Evolutionary conservation across 106 monocot genomes (phyloP).

Genomic region (Vanilla planifolia): DNA sequence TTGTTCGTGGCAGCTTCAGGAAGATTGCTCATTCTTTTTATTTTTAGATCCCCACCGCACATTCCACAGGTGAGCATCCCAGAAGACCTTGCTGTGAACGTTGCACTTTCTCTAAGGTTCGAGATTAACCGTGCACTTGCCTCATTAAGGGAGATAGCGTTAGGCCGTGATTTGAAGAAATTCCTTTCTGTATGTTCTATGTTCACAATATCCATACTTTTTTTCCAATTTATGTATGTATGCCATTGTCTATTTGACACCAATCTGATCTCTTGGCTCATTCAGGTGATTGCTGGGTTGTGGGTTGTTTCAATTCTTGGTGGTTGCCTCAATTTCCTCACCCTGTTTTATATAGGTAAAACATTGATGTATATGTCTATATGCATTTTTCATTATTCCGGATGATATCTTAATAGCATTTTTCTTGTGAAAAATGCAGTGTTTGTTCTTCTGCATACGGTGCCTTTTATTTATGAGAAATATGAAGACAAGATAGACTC

Average conservation of each 20-base stretch:
- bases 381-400: background rate
- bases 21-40: background rate
- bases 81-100: constrained; percentile 39
- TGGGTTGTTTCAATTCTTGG: constrained; percentile 50
- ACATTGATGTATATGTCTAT: background rate
- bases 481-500: constrained; percentile 40
- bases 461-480: constrained; percentile 52
- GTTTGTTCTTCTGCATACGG: constrained; percentile 37
- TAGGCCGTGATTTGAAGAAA: constrained; percentile 45
- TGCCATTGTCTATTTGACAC: background rate
- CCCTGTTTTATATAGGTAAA: constrained; percentile 43
- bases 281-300: constrained; percentile 40
- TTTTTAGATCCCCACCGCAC: constrained; percentile 42
- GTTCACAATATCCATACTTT: background rate
- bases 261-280: background rate
- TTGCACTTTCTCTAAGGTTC: constrained; percentile 39
- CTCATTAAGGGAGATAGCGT: constrained; percentile 41
- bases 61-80: constrained; percentile 53
- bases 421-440: constrained; percentile 15
- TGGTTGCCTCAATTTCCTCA: constrained; percentile 36
- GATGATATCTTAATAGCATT: background rate
- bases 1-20: background rate
- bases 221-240: too few relatives aligned
- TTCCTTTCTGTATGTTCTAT: constrained; percentile 48
- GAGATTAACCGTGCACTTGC: constrained; percentile 45